These are phyloP conservation scores for Zasmidium cellare DNA, from an alignment of 2,329 filamentous ascomycete genomes.

Conservation along the genomic window DNA sequence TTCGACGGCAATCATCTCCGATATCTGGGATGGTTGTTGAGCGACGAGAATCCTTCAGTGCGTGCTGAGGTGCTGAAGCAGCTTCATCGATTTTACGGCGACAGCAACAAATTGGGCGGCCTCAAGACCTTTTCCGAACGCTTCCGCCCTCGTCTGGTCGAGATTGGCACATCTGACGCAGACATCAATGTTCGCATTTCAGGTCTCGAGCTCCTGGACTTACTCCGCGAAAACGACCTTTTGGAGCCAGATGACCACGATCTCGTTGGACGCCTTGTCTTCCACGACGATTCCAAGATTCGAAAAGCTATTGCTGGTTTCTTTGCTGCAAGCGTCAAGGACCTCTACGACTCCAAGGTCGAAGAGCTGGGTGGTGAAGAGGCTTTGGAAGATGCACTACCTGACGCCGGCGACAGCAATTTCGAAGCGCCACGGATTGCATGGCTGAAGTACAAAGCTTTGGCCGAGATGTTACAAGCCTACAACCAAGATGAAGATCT, in stretches of 20 bases:
- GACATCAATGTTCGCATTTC: constrained; percentile 78
- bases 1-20: constrained; percentile 88
- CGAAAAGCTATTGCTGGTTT: constrained; percentile 88
- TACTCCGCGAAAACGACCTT: constrained; percentile 78
- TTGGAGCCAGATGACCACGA: constrained; percentile 92
- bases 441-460: constrained; percentile 90
- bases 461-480: constrained; percentile 77
- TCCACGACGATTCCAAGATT: constrained; percentile 80
- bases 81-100: constrained; percentile 74
- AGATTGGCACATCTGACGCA: constrained; percentile 85
- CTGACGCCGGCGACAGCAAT: constrained; percentile 70
- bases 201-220: constrained; percentile 78
- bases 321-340: constrained; percentile 83
- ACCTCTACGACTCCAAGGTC: constrained; percentile 74
- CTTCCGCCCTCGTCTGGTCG: constrained; percentile 81
- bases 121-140: constrained; percentile 91
- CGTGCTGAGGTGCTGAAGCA: constrained; percentile 86
- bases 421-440: constrained; percentile 62
- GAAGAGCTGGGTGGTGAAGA: constrained; percentile 84
- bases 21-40: constrained; percentile 94
- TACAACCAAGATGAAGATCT: constrained; percentile 66
- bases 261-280: constrained; percentile 80
- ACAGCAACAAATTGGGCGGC: constrained; percentile 72
- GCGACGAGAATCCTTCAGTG: constrained; percentile 72
- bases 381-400: constrained; percentile 71